phyloP scores from a whole-genome alignment of 768 basidiomycete genomes.

The Cantharellus anzutake region DNA sequence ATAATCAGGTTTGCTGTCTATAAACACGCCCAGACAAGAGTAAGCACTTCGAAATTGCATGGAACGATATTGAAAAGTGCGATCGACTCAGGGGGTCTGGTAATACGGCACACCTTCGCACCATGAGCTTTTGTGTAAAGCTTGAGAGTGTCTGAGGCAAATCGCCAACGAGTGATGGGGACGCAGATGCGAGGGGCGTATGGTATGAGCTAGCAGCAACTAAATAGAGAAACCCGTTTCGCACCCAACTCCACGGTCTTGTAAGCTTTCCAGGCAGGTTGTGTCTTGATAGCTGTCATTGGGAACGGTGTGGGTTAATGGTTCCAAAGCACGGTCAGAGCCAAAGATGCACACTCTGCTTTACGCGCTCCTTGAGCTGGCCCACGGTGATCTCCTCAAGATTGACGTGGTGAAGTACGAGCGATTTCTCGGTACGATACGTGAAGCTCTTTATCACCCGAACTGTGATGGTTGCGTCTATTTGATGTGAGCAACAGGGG shows the following conservation, averaged over 20 bases:
- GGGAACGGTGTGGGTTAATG: not conserved
- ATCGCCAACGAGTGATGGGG: no score
- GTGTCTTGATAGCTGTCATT: slow-evolving; percentile 43
- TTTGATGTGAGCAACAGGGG: not conserved
- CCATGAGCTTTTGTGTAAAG: slow-evolving; percentile 90
- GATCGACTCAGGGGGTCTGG: not conserved
- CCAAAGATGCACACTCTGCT: slow-evolving; percentile 29
- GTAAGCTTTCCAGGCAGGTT: slow-evolving; percentile 80
- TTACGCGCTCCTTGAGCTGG: slow-evolving; percentile 51
- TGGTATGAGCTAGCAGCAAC: no score
- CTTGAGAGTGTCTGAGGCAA: slow-evolving; percentile 65
- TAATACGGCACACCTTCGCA: slow-evolving; percentile 43
- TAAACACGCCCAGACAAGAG: not conserved
- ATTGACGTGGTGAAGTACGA: slow-evolving; percentile 69
- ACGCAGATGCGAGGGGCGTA: no score
- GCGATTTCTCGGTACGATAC: slow-evolving; percentile 72
- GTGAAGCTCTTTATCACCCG: slow-evolving; percentile 91
- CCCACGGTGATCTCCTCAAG: slow-evolving; percentile 64
- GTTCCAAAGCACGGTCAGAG: not conserved
- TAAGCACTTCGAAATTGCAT: not conserved
- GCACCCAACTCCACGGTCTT: slow-evolving; percentile 49
- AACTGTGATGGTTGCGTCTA: slow-evolving; percentile 59
- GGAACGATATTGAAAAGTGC: not conserved
- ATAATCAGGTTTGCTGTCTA: slow-evolving; percentile 96
- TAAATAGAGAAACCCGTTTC: slow-evolving; percentile 5